A percentile compares a stretch with the other conserved stretches of the same genome.
Conservation (phyloP, 75 land plant genomes). For the Pseudotsuga menziesii region DNA sequence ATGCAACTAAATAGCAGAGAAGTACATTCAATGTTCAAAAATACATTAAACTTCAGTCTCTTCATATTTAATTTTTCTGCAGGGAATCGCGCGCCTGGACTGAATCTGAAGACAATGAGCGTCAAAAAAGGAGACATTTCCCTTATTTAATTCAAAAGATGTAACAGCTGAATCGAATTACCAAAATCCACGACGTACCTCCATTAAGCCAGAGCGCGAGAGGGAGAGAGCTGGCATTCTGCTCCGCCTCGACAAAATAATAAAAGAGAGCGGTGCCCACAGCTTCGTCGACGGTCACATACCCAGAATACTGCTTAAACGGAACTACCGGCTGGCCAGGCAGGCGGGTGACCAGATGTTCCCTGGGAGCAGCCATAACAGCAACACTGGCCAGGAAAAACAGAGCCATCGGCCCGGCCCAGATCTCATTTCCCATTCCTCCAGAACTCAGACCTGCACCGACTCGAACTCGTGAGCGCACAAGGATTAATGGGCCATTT, state of each 20-base stretch:
- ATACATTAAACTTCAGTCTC: too few species aligned
- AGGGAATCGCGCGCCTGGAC: too few species aligned
- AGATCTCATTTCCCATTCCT: not conserved
- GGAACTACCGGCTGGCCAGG: slow-evolving; percentile 37
- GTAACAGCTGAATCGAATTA: not conserved
- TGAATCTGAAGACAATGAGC: too few species aligned
- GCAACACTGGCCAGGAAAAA: not conserved
- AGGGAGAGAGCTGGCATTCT: slow-evolving; percentile 18
- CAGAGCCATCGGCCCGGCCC: not conserved
- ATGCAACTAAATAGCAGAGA: too few species aligned
- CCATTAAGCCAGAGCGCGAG: slow-evolving; percentile 46
- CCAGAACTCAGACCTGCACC: not conserved
- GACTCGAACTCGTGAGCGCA: not conserved
- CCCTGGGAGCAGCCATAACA: slow-evolving; percentile 4
- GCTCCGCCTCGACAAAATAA: slow-evolving; percentile 35
- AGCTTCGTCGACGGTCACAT: slow-evolving; percentile 18
- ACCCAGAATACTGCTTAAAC: slow-evolving; percentile 36
- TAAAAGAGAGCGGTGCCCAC: slow-evolving; percentile 27
- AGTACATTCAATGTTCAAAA: too few species aligned
- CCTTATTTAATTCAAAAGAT: too few species aligned
- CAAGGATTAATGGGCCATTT: too few species aligned
- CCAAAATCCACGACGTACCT: slow-evolving; percentile 14
- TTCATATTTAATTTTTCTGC: too few species aligned
- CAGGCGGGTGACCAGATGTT: slow-evolving; percentile 18
- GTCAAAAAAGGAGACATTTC: too few species aligned